A percentile compares a stretch with the other conserved stretches of the same genome.
These are phyloP conservation scores for Debaryomyces hansenii DNA, from an alignment of 805 yeast genomes.

Conservation along the genomic window DNA sequence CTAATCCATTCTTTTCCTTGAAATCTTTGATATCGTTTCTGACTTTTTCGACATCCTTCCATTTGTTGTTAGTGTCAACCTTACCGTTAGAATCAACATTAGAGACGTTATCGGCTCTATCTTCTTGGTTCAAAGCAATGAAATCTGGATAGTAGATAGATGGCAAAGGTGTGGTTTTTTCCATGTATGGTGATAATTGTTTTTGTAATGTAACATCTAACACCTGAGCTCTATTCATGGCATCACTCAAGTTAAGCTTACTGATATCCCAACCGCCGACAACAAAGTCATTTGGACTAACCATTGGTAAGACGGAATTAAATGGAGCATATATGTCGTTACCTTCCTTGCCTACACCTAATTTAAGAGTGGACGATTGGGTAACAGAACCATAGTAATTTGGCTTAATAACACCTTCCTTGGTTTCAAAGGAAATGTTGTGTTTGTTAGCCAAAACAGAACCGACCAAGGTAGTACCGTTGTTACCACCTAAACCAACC, in stretches of 20 bases:
- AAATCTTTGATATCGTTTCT: constrained; percentile 81
- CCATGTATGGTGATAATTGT: constrained; percentile 65
- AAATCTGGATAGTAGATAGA: constrained; percentile 95
- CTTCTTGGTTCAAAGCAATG: constrained; percentile 92
- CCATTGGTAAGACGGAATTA: constrained; percentile 84
- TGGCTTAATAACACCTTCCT: constrained; percentile 70
- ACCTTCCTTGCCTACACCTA: constrained; percentile 80
- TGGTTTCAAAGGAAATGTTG: constrained; percentile 74
- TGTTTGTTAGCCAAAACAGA: constrained; percentile 84
- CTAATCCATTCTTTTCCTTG: constrained; percentile 69
- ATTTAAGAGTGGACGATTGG: constrained; percentile 84
- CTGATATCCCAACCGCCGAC: constrained; percentile 96
- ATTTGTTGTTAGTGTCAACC: constrained; percentile 61
- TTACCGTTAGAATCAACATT: constrained; percentile 54
- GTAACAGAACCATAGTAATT: constrained; percentile 95
- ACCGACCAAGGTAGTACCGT: constrained; percentile 88
- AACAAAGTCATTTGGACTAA: constrained; percentile 85
- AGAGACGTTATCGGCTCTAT: constrained; percentile 85
- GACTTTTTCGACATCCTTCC: constrained; percentile 86
- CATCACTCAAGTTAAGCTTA: constrained; percentile 64
- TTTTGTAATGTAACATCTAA: constrained; percentile 82
- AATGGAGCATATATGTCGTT: constrained; percentile 91
- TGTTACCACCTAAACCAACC: constrained; percentile 96
- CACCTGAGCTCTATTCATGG: constrained; percentile 84
- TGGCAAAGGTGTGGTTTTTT: constrained; percentile 66